A percentile compares a stretch with the other conserved stretches of the same genome.
Evolutionary conservation across 257 asterid species (phyloP).

Genomic region (Leonotis leonurus): DNA sequence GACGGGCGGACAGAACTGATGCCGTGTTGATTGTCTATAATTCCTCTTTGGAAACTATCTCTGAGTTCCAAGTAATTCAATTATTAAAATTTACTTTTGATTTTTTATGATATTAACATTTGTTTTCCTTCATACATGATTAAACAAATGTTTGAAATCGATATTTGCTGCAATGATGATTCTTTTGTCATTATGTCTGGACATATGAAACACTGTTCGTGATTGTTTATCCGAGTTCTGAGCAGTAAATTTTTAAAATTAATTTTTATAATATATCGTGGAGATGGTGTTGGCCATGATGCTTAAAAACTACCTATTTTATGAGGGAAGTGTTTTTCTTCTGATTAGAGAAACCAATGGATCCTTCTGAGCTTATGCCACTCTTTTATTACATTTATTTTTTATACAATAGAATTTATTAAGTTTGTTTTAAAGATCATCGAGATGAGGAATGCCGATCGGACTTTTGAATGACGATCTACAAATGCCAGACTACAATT

Average conservation of each 20-base stretch:
- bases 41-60: conserved; percentile 42
- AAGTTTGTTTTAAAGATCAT: conserved; percentile 2
- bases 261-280: background rate
- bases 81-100: too few relatives aligned
- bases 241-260: conserved; percentile 20
- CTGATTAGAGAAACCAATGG: conserved; percentile 83
- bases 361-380: conserved; percentile 71
- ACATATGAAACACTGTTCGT: conserved; percentile 52
- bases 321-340: conserved; percentile 37
- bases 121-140: too few relatives aligned
- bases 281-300: conserved; percentile 42
- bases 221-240: conserved; percentile 52
- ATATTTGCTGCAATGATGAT: conserved; percentile 38
- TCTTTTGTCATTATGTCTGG: conserved; percentile 60
- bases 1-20: conserved; percentile 97
- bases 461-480: conserved; percentile 41
- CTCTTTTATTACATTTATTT: background rate
- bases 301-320: conserved; percentile 67
- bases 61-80: conserved; percentile 31
- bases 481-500: conserved; percentile 77
- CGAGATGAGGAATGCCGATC: conserved; percentile 39
- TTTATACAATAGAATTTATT: background rate
- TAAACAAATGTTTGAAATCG: too few relatives aligned
- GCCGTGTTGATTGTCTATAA: conserved; percentile 79
- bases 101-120: background rate